Evolutionary conservation across 257 asterid genomes (phyloP).

Genomic region (Parsonsia alboflavescens): DNA sequence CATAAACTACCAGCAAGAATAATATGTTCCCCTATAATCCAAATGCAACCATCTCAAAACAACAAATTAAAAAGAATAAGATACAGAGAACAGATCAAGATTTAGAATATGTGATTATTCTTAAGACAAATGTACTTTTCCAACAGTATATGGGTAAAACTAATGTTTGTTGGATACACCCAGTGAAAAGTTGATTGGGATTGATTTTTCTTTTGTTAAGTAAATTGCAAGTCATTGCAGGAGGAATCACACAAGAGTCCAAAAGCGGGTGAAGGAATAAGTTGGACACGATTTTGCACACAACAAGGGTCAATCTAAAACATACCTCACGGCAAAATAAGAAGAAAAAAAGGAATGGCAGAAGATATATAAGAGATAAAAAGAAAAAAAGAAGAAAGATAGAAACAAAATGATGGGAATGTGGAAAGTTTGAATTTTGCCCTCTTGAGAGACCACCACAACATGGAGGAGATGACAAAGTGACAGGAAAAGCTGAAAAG

Average conservation of each 20-base stretch:
- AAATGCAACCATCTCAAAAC: conserved; percentile 12
- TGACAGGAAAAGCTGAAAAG: conserved; percentile 26
- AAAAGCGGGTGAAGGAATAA: background rate
- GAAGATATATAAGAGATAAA: conserved; percentile 1
- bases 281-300: background rate
- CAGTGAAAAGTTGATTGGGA: background rate
- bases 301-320: conserved; percentile 6
- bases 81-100: background rate
- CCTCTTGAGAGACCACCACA: conserved; percentile 13
- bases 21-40: background rate
- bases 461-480: conserved; percentile 34
- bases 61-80: conserved; percentile 8
- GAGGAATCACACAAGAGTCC: background rate
- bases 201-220: background rate
- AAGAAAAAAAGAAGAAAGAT: conserved; percentile 16
- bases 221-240: background rate
- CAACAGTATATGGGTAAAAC: background rate
- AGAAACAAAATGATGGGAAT: conserved; percentile 13
- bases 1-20: background rate
- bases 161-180: background rate
- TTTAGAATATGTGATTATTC: background rate
- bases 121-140: background rate
- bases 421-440: conserved; percentile 32
- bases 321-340: background rate
- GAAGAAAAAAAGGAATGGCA: background rate